These are phyloP conservation scores for Lentinula sp. DNA, from an alignment of 768 basidiomycete species.

Conservation along the genomic window DNA sequence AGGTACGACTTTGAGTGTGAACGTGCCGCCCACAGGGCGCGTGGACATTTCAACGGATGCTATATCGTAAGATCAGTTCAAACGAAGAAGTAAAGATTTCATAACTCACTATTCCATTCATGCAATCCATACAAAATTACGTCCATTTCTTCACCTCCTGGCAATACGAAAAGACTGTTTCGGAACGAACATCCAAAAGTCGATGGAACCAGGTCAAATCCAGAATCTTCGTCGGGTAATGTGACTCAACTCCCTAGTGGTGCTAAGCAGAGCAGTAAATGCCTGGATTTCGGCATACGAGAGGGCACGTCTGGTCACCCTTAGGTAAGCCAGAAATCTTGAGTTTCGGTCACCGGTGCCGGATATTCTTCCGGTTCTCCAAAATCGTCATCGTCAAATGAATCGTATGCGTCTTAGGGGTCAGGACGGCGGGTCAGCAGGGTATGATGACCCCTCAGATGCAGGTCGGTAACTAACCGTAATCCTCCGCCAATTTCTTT, in stretches of 20 bases:
- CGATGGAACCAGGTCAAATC: slow-evolving; percentile 30
- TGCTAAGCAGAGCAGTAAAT: slow-evolving; percentile 48
- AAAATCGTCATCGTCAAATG: too few species aligned
- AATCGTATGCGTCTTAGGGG: too few species aligned
- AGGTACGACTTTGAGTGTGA: slow-evolving; percentile 42
- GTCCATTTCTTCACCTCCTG: not conserved
- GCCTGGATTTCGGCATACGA: slow-evolving; percentile 23
- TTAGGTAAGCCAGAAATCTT: too few species aligned
- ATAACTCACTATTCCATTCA: slow-evolving; percentile 9
- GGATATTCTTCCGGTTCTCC: too few species aligned
- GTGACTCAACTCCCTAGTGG: slow-evolving; percentile 26
- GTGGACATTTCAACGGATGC: slow-evolving; percentile 14
- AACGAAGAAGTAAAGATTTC: not conserved
- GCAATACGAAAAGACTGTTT: slow-evolving; percentile 6
- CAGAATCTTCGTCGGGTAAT: slow-evolving; percentile 30
- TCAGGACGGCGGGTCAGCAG: slow-evolving; percentile 19
- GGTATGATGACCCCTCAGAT: slow-evolving; percentile 34
- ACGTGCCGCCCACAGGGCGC: slow-evolving; percentile 56
- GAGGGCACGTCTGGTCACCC: slow-evolving; percentile 21
- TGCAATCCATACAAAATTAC: slow-evolving; percentile 7
- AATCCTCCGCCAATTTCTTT: not conserved
- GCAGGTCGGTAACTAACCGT: slow-evolving; percentile 21
- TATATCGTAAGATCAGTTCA: not conserved
- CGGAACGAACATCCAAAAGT: slow-evolving; percentile 10
- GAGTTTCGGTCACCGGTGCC: too few species aligned